Evolutionary conservation across 305 asterid species (phyloP).

Genomic region (Plantago coronopus): DNA sequence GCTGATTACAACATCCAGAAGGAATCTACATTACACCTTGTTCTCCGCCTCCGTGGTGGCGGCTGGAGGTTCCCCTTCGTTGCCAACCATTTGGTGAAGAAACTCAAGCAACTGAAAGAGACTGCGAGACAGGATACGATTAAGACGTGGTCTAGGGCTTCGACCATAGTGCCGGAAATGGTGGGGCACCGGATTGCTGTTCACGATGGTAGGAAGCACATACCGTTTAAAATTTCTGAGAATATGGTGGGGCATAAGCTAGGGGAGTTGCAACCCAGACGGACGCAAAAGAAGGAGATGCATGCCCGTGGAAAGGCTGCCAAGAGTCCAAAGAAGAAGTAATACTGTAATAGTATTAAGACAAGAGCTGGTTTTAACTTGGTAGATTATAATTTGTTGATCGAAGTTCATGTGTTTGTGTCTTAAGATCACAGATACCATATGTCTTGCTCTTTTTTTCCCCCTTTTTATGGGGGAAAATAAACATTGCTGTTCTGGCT

Average conservation of each 20-base stretch:
- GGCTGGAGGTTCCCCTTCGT: conserved; percentile 60
- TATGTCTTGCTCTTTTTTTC: too few relatives aligned
- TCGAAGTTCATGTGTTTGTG: too few relatives aligned
- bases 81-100: conserved; percentile 47
- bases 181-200: conserved; percentile 56
- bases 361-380: too few relatives aligned
- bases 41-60: conserved; percentile 45
- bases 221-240: conserved; percentile 41
- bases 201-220: conserved; percentile 47
- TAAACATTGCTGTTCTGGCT: too few relatives aligned
- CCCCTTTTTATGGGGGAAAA: too few relatives aligned
- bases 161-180: conserved; percentile 54
- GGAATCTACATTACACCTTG: conserved; percentile 38
- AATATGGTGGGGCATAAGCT: conserved; percentile 61
- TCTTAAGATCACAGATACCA: too few relatives aligned
- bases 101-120: conserved; percentile 27
- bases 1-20: conserved; percentile 39
- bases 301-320: conserved; percentile 37
- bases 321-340: conserved; percentile 48
- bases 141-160: conserved; percentile 57
- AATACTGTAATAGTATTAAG: neutral
- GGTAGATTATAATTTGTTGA: too few relatives aligned
- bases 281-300: conserved; percentile 35
- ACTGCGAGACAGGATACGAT: conserved; percentile 32
- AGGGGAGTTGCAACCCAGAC: conserved; percentile 44